A percentile compares a stretch with the other conserved stretches of the same genome.
These are phyloP conservation scores for Beta vulgaris DNA, from an alignment of 148 eudicot genomes.

Conservation along the genomic window DNA sequence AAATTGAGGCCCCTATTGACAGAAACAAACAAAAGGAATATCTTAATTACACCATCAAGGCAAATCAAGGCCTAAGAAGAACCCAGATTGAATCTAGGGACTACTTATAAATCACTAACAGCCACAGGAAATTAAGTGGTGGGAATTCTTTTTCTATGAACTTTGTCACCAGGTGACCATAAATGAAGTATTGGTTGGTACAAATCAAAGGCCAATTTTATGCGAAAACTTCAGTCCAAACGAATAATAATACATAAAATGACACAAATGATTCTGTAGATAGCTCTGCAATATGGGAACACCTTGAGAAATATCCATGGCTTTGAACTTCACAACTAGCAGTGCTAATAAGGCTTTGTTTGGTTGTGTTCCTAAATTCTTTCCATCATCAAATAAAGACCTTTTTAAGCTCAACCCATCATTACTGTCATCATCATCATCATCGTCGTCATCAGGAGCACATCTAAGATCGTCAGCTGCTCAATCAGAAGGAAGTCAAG, in stretches of 20 bases:
- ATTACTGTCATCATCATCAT: too few species aligned
- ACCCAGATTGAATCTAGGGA: background rate
- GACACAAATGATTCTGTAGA: slow-evolving; percentile 6
- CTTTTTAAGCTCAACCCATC: background rate
- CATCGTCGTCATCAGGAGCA: slow-evolving; percentile 4
- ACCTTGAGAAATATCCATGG: slow-evolving; percentile 26
- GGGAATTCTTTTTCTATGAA: background rate
- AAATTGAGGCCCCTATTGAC: too few species aligned
- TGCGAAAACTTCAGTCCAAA: background rate
- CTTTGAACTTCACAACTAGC: slow-evolving; percentile 26
- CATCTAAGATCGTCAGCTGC: slow-evolving; percentile 18
- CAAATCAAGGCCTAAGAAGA: background rate
- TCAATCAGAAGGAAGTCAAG: slow-evolving; percentile 26
- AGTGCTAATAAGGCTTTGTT: slow-evolving; percentile 22
- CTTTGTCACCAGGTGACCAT: background rate
- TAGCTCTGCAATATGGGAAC: slow-evolving; percentile 20
- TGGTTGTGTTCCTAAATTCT: slow-evolving; percentile 15
- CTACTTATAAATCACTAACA: background rate
- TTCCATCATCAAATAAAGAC: slow-evolving; percentile 12
- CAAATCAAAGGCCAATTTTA: slow-evolving; percentile 6
- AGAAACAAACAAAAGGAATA: too few species aligned
- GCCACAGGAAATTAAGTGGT: slow-evolving; percentile 31
- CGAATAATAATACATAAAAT: background rate
- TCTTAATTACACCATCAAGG: too few species aligned
- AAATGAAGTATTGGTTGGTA: background rate